Evolutionary conservation across 768 basidiomycete species (phyloP).

Genomic region (Brasilioporus rufonigricans): DNA sequence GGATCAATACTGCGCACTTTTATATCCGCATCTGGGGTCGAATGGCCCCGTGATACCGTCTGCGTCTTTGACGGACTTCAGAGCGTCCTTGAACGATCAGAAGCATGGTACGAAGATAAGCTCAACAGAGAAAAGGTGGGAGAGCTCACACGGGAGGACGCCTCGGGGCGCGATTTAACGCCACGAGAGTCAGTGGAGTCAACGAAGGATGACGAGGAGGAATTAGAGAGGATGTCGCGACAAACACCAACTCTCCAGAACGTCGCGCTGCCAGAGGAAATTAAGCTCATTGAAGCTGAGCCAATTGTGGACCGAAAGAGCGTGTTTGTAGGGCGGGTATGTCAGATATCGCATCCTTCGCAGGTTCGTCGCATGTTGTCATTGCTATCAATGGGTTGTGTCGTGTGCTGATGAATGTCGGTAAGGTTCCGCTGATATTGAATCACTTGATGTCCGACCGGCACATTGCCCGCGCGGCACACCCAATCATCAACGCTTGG

Average conservation of each 20-base stretch:
- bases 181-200: slow-evolving; percentile 6
- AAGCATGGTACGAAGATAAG: slow-evolving; percentile 69
- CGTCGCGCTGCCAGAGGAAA: slow-evolving; percentile 49
- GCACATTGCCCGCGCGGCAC: slow-evolving; percentile 70
- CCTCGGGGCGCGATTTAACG: slow-evolving; percentile 24
- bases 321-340: slow-evolving; percentile 82
- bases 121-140: slow-evolving; percentile 54
- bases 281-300: slow-evolving; percentile 70
- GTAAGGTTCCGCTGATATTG: slow-evolving; percentile 70
- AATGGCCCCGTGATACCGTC: slow-evolving; percentile 69
- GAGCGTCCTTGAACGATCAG: slow-evolving; percentile 63
- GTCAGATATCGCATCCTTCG: slow-evolving; percentile 70
- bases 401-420: neutral
- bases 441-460: slow-evolving; percentile 67
- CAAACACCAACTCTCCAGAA: slow-evolving; percentile 8
- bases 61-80: slow-evolving; percentile 90
- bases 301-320: slow-evolving; percentile 86
- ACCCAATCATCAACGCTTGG: slow-evolving; percentile 83
- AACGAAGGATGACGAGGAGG: slow-evolving; percentile 7
- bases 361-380: slow-evolving; percentile 45
- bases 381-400: neutral
- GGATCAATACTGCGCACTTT: slow-evolving; percentile 76
- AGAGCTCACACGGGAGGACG: slow-evolving; percentile 56
- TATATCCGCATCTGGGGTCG: slow-evolving; percentile 74
- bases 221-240: neutral